Percentiles rank a stretch among this genome's conserved stretches.
These are phyloP conservation scores for Chlorella sorokiniana DNA, from an alignment of 139 green algal species.

Conservation along the genomic window DNA sequence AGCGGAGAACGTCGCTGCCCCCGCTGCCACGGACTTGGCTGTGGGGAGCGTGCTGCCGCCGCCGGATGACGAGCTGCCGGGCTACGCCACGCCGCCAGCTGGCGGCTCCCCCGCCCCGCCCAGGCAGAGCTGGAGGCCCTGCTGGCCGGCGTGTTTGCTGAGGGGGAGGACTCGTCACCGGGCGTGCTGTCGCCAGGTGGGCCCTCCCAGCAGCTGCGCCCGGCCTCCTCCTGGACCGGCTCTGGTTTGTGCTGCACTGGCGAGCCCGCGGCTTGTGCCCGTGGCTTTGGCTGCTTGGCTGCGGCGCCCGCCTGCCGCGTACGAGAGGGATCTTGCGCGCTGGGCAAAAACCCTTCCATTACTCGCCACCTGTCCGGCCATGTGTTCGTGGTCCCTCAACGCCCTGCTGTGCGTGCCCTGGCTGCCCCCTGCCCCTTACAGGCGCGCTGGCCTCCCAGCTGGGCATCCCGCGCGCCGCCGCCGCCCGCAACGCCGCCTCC, in stretches of 20 bases:
- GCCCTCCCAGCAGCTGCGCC: too few species aligned
- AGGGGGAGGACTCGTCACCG: constrained; percentile 10
- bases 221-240: not conserved
- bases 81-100: not conserved
- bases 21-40: not conserved
- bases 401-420: too few species aligned
- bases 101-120: constrained; percentile 5
- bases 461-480: constrained; percentile 11
- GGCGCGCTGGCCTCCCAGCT: constrained; percentile 19
- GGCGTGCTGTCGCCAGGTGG: constrained; percentile 20
- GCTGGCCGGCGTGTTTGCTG: not conserved
- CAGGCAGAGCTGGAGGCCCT: not conserved
- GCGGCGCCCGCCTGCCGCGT: too few species aligned
- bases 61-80: too few species aligned
- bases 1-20: not conserved
- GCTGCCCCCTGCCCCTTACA: not conserved
- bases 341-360: too few species aligned
- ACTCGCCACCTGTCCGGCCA: too few species aligned
- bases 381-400: too few species aligned
- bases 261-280: too few species aligned
- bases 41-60: too few species aligned
- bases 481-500: constrained; percentile 14
- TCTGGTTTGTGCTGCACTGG: not conserved
- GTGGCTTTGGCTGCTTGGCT: too few species aligned
- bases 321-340: too few species aligned